Evolutionary conservation across 2,329 filamentous ascomycete species (phyloP).

Genomic region (Pyricularia sp.): DNA sequence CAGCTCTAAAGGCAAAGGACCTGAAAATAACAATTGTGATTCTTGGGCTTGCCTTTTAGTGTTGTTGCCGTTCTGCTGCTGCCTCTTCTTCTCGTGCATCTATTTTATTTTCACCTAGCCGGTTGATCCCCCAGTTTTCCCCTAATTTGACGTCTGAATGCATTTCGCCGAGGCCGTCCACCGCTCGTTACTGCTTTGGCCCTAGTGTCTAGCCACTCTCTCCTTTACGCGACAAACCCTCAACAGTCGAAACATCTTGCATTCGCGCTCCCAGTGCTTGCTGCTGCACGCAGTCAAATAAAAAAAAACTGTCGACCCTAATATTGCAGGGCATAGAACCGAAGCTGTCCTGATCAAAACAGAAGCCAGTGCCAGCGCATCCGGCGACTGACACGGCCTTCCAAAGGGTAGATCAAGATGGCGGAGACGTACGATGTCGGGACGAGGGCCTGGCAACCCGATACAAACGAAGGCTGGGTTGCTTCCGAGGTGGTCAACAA

Average conservation of each 20-base stretch:
- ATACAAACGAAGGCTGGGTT: slow-evolving; percentile 92
- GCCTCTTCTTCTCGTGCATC: background rate
- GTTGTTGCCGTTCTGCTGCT: slow-evolving; percentile 1
- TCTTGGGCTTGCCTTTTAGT: slow-evolving; percentile 3
- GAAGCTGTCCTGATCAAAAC: slow-evolving; percentile 9
- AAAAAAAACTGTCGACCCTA: background rate
- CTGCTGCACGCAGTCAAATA: too few relatives aligned
- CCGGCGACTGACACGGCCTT: slow-evolving; percentile 5
- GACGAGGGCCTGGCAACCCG: slow-evolving; percentile 96
- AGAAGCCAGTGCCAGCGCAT: background rate
- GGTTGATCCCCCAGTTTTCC: slow-evolving; percentile 4
- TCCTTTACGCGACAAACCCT: slow-evolving; percentile 8
- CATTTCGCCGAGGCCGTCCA: slow-evolving; percentile 8
- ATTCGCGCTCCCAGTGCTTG: slow-evolving; percentile 6
- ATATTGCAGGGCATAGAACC: background rate
- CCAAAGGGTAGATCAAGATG: slow-evolving; percentile 44
- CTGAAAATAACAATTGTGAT: background rate
- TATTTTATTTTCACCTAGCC: background rate
- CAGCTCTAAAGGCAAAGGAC: background rate
- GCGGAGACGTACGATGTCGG: slow-evolving; percentile 93
- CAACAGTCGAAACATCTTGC: slow-evolving; percentile 10
- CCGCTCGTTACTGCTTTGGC: slow-evolving; percentile 8
- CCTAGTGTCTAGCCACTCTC: slow-evolving; percentile 12
- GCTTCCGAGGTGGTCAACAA: slow-evolving; percentile 90
- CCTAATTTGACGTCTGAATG: slow-evolving; percentile 10